Conservation (phyloP, 805 yeast species). For the Candida suzukii region DNA sequence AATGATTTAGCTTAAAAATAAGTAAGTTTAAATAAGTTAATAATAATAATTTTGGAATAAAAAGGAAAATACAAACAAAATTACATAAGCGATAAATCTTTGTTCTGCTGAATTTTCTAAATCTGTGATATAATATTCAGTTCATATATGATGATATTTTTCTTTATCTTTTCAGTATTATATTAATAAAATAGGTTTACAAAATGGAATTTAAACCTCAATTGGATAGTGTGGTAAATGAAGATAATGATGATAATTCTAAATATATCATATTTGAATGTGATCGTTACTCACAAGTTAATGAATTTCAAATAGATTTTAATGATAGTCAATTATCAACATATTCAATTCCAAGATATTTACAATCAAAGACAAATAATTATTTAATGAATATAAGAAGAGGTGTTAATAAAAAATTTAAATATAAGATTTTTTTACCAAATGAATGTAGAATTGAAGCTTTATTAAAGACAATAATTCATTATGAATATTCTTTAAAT, state of each 20-base stretch:
- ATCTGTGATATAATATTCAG: no score
- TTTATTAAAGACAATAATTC: neutral
- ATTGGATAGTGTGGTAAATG: constrained; percentile 16
- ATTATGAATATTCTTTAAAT: neutral
- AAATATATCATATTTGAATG: constrained; percentile 10
- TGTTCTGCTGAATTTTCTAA: no score
- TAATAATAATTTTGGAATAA: no score
- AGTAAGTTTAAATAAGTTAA: no score
- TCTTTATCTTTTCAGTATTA: no score
- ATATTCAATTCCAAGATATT: neutral
- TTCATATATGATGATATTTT: no score
- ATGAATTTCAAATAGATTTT: neutral
- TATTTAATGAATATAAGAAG: neutral
- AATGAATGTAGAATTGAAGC: neutral
- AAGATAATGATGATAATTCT: constrained; percentile 16
- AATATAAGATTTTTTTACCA: neutral
- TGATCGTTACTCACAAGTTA: constrained; percentile 1
- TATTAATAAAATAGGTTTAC: no score
- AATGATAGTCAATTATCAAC: neutral
- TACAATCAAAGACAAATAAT: neutral
- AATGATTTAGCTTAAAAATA: no score
- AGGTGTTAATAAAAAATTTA: neutral
- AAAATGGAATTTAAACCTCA: no score
- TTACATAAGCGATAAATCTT: no score
- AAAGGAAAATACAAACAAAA: no score